Evolutionary conservation across 2,329 filamentous ascomycete species (phyloP), one percentile per base, ranked within the genome.

Genomic region (Aureobasidium sp.): DNA sequence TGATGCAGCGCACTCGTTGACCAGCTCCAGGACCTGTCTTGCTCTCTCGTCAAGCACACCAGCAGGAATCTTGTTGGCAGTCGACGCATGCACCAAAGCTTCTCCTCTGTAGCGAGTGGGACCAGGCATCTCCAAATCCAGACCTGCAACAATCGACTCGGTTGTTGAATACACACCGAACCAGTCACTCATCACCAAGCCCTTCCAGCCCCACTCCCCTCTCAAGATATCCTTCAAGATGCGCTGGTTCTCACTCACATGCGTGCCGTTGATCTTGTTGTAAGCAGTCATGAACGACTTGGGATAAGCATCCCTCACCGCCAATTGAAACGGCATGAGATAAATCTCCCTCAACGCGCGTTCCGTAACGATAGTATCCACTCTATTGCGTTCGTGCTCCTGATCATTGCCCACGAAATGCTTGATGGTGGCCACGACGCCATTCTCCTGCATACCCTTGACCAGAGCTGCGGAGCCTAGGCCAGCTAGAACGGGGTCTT

Each of bases 91-190:
- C 17, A 73, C 64, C 2, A 73, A 71, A 58, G 73, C 73, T 25
- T 72, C 70, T 29, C 75, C 73, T 48, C 75, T 71, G 34, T 34
- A 63, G 0, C 56, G 27, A 22, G 62, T 59, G 1, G 62, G 62
- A 9, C 72, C 72, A 0, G 89, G 89, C 90, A 94, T 95, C 22
- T 83, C 82, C 87, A 95, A 90, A 73, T 95, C 91, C 34, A 94
- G 77, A 34, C 90, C 90, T 34, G 89, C 88, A 48, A 84, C 79
- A 3, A 89, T 85, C n/a, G 82, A 82, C 25, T 85, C 78, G 3
- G 81, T 83, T 61, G 87, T 87, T 1, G 84, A 79, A 68, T 92
- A 88, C 66, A 90, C 87, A 3, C 88, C 89, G 67, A 85, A 82
- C 88, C 89, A 94, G 22, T 59, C 55, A n/a, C 81, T 84, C 83